A percentile compares a stretch with the other conserved stretches of the same genome.
Conservation (phyloP, 305 asterid species). For the Rubia tinctorum region DNA sequence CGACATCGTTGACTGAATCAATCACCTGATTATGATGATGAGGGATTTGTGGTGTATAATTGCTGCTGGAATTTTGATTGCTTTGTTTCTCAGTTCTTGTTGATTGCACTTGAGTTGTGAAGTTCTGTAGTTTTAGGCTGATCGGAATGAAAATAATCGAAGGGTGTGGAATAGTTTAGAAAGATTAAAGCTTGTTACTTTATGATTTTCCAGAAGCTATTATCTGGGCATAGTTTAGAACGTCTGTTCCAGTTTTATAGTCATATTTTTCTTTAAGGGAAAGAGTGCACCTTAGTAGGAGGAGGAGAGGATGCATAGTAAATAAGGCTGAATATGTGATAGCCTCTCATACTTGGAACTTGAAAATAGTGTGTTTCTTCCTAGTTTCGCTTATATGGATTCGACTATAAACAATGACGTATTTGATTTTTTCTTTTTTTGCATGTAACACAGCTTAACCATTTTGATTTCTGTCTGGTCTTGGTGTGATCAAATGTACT, state of each 20-base stretch:
- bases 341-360: neutral
- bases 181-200: neutral
- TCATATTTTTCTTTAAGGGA: neutral
- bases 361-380: neutral
- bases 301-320: too few relatives aligned
- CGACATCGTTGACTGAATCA: constrained; percentile 8
- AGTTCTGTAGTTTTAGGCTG: neutral
- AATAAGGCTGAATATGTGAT: neutral
- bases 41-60: neutral
- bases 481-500: too few relatives aligned
- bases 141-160: neutral
- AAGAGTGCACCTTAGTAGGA: neutral
- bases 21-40: neutral
- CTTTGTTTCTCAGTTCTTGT: neutral
- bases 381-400: neutral
- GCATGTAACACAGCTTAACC: neutral
- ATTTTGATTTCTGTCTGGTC: neutral
- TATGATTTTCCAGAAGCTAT: neutral
- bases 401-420: neutral
- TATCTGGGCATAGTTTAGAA: neutral
- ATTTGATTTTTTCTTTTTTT: too few relatives aligned
- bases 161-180: neutral
- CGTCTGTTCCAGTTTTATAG: neutral
- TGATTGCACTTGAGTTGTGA: neutral
- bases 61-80: neutral